Base-by-base conservation (phyloP, 331 rosid species). In the Acacia pycnantha region DNA sequence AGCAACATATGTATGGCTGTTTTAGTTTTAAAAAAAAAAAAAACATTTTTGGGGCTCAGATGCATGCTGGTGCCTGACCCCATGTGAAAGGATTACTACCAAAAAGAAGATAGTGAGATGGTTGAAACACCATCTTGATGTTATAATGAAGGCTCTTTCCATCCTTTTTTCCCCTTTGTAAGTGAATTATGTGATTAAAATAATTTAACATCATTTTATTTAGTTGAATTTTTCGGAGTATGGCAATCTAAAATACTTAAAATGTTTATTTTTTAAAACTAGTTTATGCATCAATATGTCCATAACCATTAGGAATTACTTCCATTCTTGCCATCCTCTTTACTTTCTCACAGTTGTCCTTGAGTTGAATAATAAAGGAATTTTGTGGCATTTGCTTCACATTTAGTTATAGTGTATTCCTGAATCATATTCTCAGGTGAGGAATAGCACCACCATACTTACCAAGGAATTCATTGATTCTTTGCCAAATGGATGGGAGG, bases 401-500 rank as follows among this genome's bases (percentile, higher is more conserved):
- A 82, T 78, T 85, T 87, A 88, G 80, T 84, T 88, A 59, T 19
- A 82, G 53, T 79, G 81, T 84, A 74, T 78, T 24, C 41, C 44
- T 65, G 44, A 16, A 33, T 65, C 74, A 83, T 83, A 85, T 79
- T 86, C 90, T 75, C 88, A 93, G 99, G 99, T 95, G 90, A 92
- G 97, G 75, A 93, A 93, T 79, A 93, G 99, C 87, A 91, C 99
- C 79, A 93, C 99, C 70, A 85, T 95, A 82, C 93, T 95, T 53
- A 95, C 99, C 74, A 89, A 80, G 87, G 99, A 95, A 90, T 95
- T 90, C 79, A 88, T 95, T 77, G 95, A 95, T 86, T 84, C 93
- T 80, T 92, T 95, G 74, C 99, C 95, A 81, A 92, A 93, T 81
- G 99, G 99, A 84, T 95, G 98, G 99, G 94, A 90, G 87, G 97